phyloP scores from a whole-genome alignment of 2,329 filamentous ascomycete species.

The Talaromyces amestolkiae region DNA sequence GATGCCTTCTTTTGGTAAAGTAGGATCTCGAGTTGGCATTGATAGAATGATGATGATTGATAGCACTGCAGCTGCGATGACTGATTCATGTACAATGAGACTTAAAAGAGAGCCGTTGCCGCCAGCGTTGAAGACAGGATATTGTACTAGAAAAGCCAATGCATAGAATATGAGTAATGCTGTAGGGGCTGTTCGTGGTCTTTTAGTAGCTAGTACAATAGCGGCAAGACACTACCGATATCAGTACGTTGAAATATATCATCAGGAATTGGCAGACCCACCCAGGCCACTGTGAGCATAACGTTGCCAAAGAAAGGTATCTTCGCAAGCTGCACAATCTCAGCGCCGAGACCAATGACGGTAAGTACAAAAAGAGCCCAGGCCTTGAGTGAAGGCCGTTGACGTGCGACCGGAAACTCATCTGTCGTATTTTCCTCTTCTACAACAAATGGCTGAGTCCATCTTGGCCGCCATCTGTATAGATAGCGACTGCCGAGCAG shows the following conservation, averaged over 20 bases:
- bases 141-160: conserved; percentile 34
- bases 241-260: conserved; percentile 7
- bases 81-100: conserved; percentile 27
- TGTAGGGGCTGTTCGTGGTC: conserved; percentile 43
- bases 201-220: conserved; percentile 37
- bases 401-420: conserved; percentile 34
- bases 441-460: conserved; percentile 53
- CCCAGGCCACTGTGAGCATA: conserved; percentile 34
- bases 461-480: conserved; percentile 42
- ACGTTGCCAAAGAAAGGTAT: conserved; percentile 23
- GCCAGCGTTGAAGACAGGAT: conserved; percentile 32
- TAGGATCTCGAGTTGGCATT: conserved; percentile 68
- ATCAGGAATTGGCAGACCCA: conserved; percentile 17
- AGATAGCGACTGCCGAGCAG: conserved; percentile 26
- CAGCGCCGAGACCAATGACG: conserved; percentile 34
- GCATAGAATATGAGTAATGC: conserved; percentile 39
- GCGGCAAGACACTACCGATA: conserved; percentile 35
- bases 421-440: conserved; percentile 36
- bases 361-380: conserved; percentile 41
- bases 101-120: conserved; percentile 14
- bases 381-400: conserved; percentile 34
- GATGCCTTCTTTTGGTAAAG: conserved; percentile 56
- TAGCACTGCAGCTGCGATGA: conserved; percentile 43
- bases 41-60: conserved; percentile 57
- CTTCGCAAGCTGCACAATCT: conserved; percentile 27